Conservation (phyloP, 208 protist species). For the Wallacemonas sp. region DNA sequence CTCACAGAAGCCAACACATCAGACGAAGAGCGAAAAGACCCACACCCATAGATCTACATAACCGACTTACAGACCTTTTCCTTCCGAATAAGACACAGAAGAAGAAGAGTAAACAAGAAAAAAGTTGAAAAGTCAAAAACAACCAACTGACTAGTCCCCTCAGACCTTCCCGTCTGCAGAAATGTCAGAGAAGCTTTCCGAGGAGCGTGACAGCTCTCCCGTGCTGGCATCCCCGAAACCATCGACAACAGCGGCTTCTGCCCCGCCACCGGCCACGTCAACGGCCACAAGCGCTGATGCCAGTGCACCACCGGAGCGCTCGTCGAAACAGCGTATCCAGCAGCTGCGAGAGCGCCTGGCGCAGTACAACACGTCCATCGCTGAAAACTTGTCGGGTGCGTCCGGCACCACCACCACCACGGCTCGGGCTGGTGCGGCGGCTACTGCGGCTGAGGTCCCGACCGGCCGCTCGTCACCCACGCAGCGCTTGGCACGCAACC, state of each 20-base stretch:
- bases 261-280: background rate
- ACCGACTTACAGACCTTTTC: too few relatives aligned
- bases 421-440: background rate
- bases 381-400: slow-evolving; percentile 3
- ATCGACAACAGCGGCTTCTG: background rate
- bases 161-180: too few relatives aligned
- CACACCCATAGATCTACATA: too few relatives aligned
- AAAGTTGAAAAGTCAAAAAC: background rate
- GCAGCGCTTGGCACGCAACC: background rate
- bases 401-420: background rate
- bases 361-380: slow-evolving; percentile 54
- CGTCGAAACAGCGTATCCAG: slow-evolving; percentile 62
- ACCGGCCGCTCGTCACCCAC: background rate
- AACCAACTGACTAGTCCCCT: too few relatives aligned
- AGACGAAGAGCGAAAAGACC: too few relatives aligned
- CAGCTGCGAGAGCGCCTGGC: slow-evolving; percentile 75
- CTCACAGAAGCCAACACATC: too few relatives aligned
- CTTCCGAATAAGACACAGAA: background rate
- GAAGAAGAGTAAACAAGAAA: background rate
- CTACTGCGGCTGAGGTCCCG: background rate
- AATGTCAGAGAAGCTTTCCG: background rate
- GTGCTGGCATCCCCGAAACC: slow-evolving; percentile 1
- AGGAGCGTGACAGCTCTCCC: slow-evolving; percentile 1
- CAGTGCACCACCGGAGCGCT: background rate
- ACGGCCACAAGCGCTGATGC: background rate